phyloP scores from a whole-genome alignment of 805 yeast species.

The Candida morakotiae region DNA sequence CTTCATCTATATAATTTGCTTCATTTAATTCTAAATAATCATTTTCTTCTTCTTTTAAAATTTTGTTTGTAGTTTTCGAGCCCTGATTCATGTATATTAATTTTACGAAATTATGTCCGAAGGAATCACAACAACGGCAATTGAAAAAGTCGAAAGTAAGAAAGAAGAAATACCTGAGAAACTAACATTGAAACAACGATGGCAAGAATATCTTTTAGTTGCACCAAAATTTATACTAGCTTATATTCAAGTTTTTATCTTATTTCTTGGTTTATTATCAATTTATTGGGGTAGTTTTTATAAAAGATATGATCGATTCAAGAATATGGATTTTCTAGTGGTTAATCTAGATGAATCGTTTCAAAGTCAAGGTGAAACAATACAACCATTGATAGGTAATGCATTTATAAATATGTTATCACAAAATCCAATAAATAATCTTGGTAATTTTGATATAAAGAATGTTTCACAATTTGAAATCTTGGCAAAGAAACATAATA shows the following conservation, averaged over 20 bases:
- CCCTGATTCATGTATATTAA: too few species aligned
- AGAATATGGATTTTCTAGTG: conserved; percentile 27
- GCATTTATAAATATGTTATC: conserved; percentile 13
- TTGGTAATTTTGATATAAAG: conserved; percentile 18
- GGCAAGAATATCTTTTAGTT: conserved; percentile 4
- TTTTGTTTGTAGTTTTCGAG: not conserved
- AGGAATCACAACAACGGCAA: not conserved
- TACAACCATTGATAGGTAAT: conserved; percentile 16
- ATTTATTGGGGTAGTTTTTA: conserved; percentile 35
- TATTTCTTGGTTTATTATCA: conserved; percentile 27
- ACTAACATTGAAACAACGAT: conserved; percentile 5
- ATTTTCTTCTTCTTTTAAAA: conserved; percentile 7
- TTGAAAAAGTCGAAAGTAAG: not conserved
- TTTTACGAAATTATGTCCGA: not conserved
- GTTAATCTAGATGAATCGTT: conserved; percentile 25
- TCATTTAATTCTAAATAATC: conserved; percentile 5
- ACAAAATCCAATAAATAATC: conserved; percentile 7
- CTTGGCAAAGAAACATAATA: conserved; percentile 15
- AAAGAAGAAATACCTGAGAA: not conserved
- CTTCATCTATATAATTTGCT: conserved; percentile 7
- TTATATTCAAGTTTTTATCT: conserved; percentile 16
- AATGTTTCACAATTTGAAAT: conserved; percentile 11
- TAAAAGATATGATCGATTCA: conserved; percentile 20
- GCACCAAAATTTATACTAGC: conserved; percentile 13
- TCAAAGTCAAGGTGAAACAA: conserved; percentile 13